Evolutionary conservation across 1,139 yeast genomes (phyloP).

Genomic region (Arxiozyma slooffiae): DNA sequence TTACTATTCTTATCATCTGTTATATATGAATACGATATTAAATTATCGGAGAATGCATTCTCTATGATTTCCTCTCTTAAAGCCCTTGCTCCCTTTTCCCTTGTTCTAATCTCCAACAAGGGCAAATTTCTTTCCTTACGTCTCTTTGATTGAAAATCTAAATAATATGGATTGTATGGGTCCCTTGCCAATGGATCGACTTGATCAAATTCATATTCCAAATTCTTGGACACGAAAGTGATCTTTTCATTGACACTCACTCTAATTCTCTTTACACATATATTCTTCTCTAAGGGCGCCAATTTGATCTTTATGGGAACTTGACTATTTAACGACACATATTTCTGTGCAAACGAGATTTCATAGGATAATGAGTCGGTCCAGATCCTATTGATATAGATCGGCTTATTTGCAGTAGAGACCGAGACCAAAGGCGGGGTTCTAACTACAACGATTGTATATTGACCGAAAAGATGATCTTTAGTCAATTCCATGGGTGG

Average conservation of each 20-base stretch:
- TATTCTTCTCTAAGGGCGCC: slow-evolving; percentile 61
- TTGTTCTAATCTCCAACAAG: slow-evolving; percentile 55
- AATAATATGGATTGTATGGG: slow-evolving; percentile 34
- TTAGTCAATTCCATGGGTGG: neutral
- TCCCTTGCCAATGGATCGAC: slow-evolving; percentile 37
- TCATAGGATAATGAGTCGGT: slow-evolving; percentile 71
- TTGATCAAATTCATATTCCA: slow-evolving; percentile 50
- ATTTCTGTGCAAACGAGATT: slow-evolving; percentile 67
- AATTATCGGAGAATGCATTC: slow-evolving; percentile 50
- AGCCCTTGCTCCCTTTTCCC: slow-evolving; percentile 36
- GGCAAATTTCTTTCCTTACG: slow-evolving; percentile 48
- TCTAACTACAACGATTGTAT: slow-evolving; percentile 39
- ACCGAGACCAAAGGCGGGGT: slow-evolving; percentile 73
- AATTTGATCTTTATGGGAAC: slow-evolving; percentile 56
- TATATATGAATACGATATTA: slow-evolving; percentile 45
- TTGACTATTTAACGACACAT: slow-evolving; percentile 60
- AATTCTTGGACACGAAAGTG: slow-evolving; percentile 53
- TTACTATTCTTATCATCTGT: slow-evolving; percentile 10
- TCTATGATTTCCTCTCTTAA: slow-evolving; percentile 57
- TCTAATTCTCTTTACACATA: slow-evolving; percentile 60
- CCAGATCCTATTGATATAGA: slow-evolving; percentile 78
- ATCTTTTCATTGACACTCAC: slow-evolving; percentile 67
- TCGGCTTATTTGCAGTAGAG: slow-evolving; percentile 69
- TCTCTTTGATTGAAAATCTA: slow-evolving; percentile 24
- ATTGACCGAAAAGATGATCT: slow-evolving; percentile 17